Conservation (phyloP, 2,329 filamentous ascomycete genomes). For the Hortaea sp. region DNA sequence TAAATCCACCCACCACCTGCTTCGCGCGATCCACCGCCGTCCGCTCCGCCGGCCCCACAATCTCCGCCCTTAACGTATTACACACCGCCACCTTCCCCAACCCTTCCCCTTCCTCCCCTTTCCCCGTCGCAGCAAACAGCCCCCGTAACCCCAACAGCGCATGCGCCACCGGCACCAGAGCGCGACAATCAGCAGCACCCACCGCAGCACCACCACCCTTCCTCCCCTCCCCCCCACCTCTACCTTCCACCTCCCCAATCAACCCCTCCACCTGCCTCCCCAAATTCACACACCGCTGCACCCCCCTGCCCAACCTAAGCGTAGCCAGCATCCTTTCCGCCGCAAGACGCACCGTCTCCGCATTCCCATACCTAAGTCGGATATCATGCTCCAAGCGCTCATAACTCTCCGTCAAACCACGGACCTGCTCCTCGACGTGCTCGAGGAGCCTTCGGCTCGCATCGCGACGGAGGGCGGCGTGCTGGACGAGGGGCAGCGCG, state of each 20-base stretch:
- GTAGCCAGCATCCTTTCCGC: constrained; percentile 71
- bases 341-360: constrained; percentile 69
- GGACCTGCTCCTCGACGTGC: constrained; percentile 71
- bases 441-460: constrained; percentile 63
- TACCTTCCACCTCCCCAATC: constrained; percentile 48
- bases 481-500: constrained; percentile 67
- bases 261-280: constrained; percentile 83
- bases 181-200: constrained; percentile 52
- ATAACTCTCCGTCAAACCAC: constrained; percentile 74
- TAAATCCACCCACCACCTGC: constrained; percentile 74
- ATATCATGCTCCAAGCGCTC: constrained; percentile 76
- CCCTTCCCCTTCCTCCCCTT: constrained; percentile 65
- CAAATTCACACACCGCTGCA: constrained; percentile 71
- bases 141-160: constrained; percentile 68
- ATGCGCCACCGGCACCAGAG: constrained; percentile 71
- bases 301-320: constrained; percentile 70
- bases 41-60: constrained; percentile 63
- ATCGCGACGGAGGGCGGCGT: constrained; percentile 65
- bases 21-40: constrained; percentile 64
- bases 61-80: constrained; percentile 56
- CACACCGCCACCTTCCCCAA: constrained; percentile 66
- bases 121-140: constrained; percentile 55
- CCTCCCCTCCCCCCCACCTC: constrained; percentile 31
- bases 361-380: constrained; percentile 69
- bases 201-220: constrained; percentile 13